Percentiles rank a stretch among this genome's conserved stretches.
Evolutionary conservation across 148 eudicot genomes (phyloP).

Genomic region (Amaranthus cruentus): DNA sequence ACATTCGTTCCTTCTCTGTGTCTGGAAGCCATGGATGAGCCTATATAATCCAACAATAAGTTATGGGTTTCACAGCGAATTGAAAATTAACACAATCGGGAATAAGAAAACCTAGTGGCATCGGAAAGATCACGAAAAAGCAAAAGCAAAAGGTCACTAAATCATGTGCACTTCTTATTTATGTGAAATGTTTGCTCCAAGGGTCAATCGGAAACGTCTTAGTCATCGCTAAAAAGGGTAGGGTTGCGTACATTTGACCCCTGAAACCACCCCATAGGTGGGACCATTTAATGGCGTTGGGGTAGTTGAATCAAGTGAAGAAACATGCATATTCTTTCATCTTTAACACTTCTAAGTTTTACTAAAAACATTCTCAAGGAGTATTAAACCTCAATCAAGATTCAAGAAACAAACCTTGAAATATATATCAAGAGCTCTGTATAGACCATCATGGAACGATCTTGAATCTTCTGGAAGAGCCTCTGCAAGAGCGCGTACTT

Average conservation of each 20-base stretch:
- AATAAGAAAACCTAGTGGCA: neutral
- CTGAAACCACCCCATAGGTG: no score
- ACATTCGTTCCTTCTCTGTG: slow-evolving; percentile 71
- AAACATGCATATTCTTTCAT: no score
- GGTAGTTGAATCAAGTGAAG: no score
- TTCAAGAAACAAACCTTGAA: slow-evolving; percentile 55
- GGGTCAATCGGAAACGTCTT: no score
- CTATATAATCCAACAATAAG: slow-evolving; percentile 35
- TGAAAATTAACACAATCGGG: neutral
- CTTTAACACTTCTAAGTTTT: no score
- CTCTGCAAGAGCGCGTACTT: slow-evolving; percentile 64
- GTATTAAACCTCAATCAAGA: no score
- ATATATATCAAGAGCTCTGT: slow-evolving; percentile 85
- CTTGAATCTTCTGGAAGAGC: slow-evolving; percentile 85
- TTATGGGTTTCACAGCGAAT: neutral
- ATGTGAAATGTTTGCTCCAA: no score
- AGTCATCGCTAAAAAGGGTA: no score
- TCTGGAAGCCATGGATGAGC: slow-evolving; percentile 88
- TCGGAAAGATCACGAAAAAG: neutral
- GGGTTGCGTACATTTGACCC: no score
- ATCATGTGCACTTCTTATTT: no score
- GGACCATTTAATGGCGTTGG: no score
- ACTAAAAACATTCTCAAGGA: no score
- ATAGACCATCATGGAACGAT: slow-evolving; percentile 85
- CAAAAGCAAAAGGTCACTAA: neutral